Percentiles rank a stretch among this genome's conserved stretches.
phyloP scores from a whole-genome alignment of 163 green algal species.

The Scenedesmus sp. region DNA sequence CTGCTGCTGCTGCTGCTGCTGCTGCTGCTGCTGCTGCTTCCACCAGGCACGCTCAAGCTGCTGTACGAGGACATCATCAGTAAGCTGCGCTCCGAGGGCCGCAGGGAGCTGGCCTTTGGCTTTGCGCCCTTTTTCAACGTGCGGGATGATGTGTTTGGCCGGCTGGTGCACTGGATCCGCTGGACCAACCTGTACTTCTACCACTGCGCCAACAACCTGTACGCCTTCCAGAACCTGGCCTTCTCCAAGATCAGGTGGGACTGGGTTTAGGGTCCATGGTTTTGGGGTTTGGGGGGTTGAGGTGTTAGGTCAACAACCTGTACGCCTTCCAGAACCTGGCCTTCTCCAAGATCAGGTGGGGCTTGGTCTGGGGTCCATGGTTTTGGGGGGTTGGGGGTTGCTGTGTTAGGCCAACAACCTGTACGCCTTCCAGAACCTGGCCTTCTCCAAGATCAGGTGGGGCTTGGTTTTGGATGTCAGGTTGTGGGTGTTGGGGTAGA shows the following conservation, averaged over 20 bases:
- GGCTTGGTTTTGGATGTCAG: neutral
- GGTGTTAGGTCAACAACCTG: too few species aligned
- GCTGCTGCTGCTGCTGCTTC: neutral
- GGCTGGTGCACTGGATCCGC: slow-evolving; percentile 16
- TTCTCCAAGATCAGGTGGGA: slow-evolving; percentile 47
- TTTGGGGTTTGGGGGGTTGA: neutral
- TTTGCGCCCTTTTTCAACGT: slow-evolving; percentile 55
- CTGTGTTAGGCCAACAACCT: too few species aligned
- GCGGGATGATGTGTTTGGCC: slow-evolving; percentile 1
- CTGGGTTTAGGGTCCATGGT: too few species aligned
- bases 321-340: slow-evolving; percentile 22
- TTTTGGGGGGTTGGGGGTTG: neutral
- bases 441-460: slow-evolving; percentile 10
- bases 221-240: slow-evolving; percentile 52
- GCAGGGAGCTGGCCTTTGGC: slow-evolving; percentile 29
- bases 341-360: slow-evolving; percentile 7
- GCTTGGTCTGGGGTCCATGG: too few species aligned
- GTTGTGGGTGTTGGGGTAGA: neutral
- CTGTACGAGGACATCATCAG: slow-evolving; percentile 53
- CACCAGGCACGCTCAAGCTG: slow-evolving; percentile 52
- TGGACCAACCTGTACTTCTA: slow-evolving; percentile 40
- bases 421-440: slow-evolving; percentile 18
- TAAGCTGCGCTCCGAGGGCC: slow-evolving; percentile 22
- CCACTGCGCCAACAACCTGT: slow-evolving; percentile 49
- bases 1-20: neutral